Conservation (phyloP, 164 flowering plant genomes). For the Warburgia ugandensis region DNA sequence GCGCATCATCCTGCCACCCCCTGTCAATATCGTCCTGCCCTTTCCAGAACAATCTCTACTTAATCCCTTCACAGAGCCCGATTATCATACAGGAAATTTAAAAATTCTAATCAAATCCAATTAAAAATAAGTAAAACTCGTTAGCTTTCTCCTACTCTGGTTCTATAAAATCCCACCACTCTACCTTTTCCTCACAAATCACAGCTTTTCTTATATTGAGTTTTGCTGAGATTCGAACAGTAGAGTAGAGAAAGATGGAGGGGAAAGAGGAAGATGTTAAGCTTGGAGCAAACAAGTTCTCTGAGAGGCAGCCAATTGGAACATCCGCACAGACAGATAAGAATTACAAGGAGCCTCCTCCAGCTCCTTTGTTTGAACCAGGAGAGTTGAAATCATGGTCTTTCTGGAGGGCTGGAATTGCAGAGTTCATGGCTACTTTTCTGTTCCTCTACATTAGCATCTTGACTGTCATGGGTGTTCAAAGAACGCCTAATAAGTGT, state of each 20-base stretch:
- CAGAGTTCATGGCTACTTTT: conserved; percentile 56
- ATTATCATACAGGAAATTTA: background rate
- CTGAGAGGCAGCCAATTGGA: conserved; percentile 55
- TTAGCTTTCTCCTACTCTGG: background rate
- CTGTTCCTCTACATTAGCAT: conserved; percentile 53
- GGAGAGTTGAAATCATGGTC: conserved; percentile 55
- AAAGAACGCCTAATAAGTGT: conserved; percentile 31
- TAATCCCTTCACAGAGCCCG: no score
- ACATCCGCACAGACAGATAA: conserved; percentile 51
- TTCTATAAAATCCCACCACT: background rate
- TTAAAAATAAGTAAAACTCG: background rate
- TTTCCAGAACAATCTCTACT: conserved; percentile 12
- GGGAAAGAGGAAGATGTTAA: conserved; percentile 53
- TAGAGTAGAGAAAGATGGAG: conserved; percentile 25
- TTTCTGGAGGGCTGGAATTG: conserved; percentile 57
- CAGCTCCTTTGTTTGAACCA: conserved; percentile 51
- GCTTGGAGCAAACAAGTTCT: conserved; percentile 55
- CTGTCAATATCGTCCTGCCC: conserved; percentile 9
- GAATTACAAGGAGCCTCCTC: conserved; percentile 60
- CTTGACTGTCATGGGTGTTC: conserved; percentile 54
- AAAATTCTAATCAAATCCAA: no score
- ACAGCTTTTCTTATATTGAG: background rate
- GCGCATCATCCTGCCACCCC: background rate
- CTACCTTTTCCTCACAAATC: background rate
- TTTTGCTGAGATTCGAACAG: background rate